Base-by-base conservation (phyloP, 169 alveolate genomes). In the Plasmodium vivax region DNA sequence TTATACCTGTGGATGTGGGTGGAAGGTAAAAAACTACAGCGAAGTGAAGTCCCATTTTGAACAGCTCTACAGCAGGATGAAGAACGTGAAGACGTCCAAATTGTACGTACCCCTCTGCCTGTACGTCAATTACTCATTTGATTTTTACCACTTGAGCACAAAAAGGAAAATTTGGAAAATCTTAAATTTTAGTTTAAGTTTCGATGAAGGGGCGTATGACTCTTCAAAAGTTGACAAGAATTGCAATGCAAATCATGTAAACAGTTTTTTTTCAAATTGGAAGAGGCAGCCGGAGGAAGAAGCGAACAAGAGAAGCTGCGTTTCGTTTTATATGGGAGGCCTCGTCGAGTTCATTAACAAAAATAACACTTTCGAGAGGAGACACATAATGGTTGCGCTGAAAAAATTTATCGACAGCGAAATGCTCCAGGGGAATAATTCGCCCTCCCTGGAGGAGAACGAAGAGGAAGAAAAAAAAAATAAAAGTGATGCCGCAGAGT, bases 61-160 rank as follows among this genome's bases (percentile, higher is more conserved):
- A 16, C 32, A 71, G 47, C 30, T 87, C 16, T 75, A 87, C 34
- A 34, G 30, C 12, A 71, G 68, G 71, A 87, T 87, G 93, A 87
- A 77, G 72, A 77, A 19, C 12, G 45, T 87, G 74, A 87, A 75
- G 27, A 87, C 82, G 10, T 87, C 82, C 3, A 87, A 34, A 8
- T 32, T 87, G 2, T 87, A 87, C 62, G 27, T 77, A 12, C 51
- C 85, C 41, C 58, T 87, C 27, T 87, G 82, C 16, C 72, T 87
- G 16, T 87, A 87, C 81, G 85, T 71, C 41, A 87, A 87, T 36
- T 47, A 75, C 45, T 36, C 62, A 58, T 87, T 87, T 45, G 88
- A 87, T 45, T 87, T 87, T 77, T 74, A 75, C 32, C 41, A 75
- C 45, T 23, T 51, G 79, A 87, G 81, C 58, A 77, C 36, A 10